Conservation (phyloP, 352 stramenopile genomes). For the Pythium aristosporum region DNA sequence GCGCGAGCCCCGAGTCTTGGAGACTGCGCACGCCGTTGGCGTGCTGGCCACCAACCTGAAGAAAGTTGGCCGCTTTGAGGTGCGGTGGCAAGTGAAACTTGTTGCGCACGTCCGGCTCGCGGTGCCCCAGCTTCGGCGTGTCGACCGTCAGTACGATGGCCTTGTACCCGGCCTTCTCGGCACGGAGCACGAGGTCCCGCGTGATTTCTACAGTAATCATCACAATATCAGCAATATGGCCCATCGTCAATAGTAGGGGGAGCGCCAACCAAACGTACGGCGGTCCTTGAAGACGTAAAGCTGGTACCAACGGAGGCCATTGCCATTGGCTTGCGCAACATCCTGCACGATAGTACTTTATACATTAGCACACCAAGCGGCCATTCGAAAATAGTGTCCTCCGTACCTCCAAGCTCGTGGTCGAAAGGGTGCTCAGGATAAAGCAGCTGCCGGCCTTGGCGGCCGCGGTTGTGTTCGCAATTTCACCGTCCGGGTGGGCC, state of each 20-base stretch:
- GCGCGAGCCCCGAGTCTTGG: conserved; percentile 48
- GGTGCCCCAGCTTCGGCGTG: conserved; percentile 94
- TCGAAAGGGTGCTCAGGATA: conserved; percentile 93
- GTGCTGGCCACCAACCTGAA: conserved; percentile 50
- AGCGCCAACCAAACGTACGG: conserved; percentile 28
- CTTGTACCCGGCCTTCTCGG: conserved; percentile 94
- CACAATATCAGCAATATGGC: background rate
- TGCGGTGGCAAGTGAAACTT: conserved; percentile 84
- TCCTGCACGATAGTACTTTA: conserved; percentile 17
- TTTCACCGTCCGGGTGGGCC: conserved; percentile 94
- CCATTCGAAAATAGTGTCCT: too few species aligned
- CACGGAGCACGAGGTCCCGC: conserved; percentile 85
- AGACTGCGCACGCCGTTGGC: conserved; percentile 60
- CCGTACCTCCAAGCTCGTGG: conserved; percentile 83
- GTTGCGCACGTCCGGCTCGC: conserved; percentile 95
- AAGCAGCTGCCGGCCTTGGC: conserved; percentile 88
- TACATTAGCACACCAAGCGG: background rate
- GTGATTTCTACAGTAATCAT: conserved; percentile 81
- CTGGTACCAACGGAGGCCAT: conserved; percentile 93
- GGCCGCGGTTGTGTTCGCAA: conserved; percentile 78
- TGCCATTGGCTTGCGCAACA: conserved; percentile 31
- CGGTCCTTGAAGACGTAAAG: conserved; percentile 96
- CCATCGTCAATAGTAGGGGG: background rate
- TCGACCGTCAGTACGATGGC: conserved; percentile 96
- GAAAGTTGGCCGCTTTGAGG: conserved; percentile 41